These are phyloP conservation scores for Ceratopteris richardii DNA, from an alignment of 75 land plant genomes.

Conservation along the genomic window DNA sequence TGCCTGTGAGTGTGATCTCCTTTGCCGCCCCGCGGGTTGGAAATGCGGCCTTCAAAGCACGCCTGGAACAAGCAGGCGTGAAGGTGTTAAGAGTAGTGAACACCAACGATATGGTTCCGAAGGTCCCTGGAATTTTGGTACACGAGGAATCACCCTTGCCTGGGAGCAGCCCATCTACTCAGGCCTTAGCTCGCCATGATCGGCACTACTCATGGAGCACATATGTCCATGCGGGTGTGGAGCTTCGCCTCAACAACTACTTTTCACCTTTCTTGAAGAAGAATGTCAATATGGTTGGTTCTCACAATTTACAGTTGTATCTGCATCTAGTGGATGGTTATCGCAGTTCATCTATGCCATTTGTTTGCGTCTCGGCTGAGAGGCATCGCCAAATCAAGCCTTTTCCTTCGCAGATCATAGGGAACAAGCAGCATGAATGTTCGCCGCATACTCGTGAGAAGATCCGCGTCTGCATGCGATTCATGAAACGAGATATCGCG, in stretches of 20 bases:
- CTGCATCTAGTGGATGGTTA: slow-evolving; percentile 68
- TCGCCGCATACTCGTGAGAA: background rate
- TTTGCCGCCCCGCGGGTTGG: slow-evolving; percentile 82
- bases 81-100: slow-evolving; percentile 56
- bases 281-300: slow-evolving; percentile 7
- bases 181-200: too few species aligned
- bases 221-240: slow-evolving; percentile 63
- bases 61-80: slow-evolving; percentile 24
- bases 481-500: slow-evolving; percentile 30
- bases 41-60: slow-evolving; percentile 36
- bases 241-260: slow-evolving; percentile 47
- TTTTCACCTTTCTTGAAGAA: slow-evolving; percentile 50
- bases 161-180: slow-evolving; percentile 8
- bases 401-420: background rate
- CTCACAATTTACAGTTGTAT: slow-evolving; percentile 69
- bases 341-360: slow-evolving; percentile 38
- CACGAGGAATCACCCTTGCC: slow-evolving; percentile 12
- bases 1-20: slow-evolving; percentile 51
- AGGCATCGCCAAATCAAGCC: background rate
- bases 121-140: slow-evolving; percentile 48
- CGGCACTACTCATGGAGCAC: background rate
- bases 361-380: slow-evolving; percentile 9
- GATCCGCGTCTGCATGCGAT: background rate
- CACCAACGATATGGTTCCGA: slow-evolving; percentile 55
- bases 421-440: background rate